These are phyloP conservation scores for Verticillium nubilum DNA, from an alignment of 2,329 filamentous ascomycete species.

Conservation along the genomic window DNA sequence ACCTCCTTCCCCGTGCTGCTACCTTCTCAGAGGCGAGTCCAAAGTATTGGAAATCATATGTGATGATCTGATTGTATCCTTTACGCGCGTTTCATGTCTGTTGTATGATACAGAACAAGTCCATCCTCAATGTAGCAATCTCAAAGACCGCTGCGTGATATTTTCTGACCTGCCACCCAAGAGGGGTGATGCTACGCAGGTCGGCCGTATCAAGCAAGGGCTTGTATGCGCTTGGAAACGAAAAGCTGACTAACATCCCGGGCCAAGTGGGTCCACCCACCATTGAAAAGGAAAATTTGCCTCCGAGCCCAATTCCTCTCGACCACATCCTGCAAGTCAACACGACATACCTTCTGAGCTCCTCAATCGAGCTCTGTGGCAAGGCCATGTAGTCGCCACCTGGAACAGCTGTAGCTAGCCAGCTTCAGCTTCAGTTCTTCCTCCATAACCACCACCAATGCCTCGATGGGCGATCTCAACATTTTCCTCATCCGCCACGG, in stretches of 20 bases:
- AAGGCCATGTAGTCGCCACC: not conserved
- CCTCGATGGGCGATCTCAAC: slow-evolving; percentile 9
- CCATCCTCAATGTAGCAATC: no score
- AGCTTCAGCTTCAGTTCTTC: not conserved
- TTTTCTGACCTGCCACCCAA: no score
- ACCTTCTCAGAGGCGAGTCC: no score
- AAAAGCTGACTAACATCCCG: not conserved
- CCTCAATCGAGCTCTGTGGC: not conserved
- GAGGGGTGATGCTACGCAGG: no score
- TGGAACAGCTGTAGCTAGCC: not conserved
- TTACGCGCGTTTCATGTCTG: no score
- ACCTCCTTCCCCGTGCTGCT: no score
- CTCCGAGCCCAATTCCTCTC: not conserved
- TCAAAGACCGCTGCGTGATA: no score
- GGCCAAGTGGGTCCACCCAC: not conserved
- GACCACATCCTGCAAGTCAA: not conserved
- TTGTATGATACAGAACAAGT: no score
- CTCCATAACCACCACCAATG: not conserved
- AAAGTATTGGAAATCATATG: no score
- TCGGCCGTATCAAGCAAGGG: no score
- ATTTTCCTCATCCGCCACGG: slow-evolving; percentile 80
- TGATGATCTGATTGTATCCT: no score
- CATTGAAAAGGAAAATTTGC: not conserved
- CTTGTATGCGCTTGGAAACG: no score
- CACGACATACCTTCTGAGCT: not conserved